These are phyloP conservation scores for Xylariales sp. DNA, from an alignment of 2,329 filamentous ascomycete species.

Conservation along the genomic window DNA sequence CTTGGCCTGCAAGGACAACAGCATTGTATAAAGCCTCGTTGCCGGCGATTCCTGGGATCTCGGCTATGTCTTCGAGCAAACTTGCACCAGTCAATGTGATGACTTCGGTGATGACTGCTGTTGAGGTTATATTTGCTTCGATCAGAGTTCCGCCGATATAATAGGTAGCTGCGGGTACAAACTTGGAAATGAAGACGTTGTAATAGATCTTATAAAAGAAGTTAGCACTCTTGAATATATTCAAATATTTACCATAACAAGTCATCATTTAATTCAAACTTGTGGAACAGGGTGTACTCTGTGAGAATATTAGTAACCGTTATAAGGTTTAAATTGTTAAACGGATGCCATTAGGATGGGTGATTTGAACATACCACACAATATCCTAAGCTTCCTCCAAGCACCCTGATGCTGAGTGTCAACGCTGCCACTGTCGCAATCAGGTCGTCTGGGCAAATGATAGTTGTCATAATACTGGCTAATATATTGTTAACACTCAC, in stretches of 20 bases:
- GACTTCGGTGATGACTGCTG: slow-evolving; percentile 39
- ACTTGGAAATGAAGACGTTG: slow-evolving; percentile 46
- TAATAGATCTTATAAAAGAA: too few species aligned
- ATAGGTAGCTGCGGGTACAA: slow-evolving; percentile 25
- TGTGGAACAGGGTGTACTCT: too few species aligned
- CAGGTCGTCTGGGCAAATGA: slow-evolving; percentile 65
- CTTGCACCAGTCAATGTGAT: slow-evolving; percentile 50
- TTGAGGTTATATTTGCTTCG: slow-evolving; percentile 43
- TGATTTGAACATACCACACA: too few species aligned
- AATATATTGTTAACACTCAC: too few species aligned
- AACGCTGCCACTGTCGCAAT: slow-evolving; percentile 67
- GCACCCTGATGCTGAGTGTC: slow-evolving; percentile 64
- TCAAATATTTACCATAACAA: too few species aligned
- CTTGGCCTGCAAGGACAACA: slow-evolving; percentile 51
- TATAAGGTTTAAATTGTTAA: too few species aligned
- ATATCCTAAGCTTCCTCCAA: slow-evolving; percentile 63
- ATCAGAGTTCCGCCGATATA: slow-evolving; percentile 48
- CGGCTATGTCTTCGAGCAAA: slow-evolving; percentile 42
- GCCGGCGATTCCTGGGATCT: slow-evolving; percentile 47
- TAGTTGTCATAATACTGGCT: slow-evolving; percentile 62
- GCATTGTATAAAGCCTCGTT: slow-evolving; percentile 43
- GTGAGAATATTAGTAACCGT: too few species aligned
- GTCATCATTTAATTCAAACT: too few species aligned
- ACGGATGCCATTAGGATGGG: too few species aligned
- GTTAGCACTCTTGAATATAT: too few species aligned